Conservation (phyloP, 164 flowering plant species). For the Pachysandra terminalis region DNA sequence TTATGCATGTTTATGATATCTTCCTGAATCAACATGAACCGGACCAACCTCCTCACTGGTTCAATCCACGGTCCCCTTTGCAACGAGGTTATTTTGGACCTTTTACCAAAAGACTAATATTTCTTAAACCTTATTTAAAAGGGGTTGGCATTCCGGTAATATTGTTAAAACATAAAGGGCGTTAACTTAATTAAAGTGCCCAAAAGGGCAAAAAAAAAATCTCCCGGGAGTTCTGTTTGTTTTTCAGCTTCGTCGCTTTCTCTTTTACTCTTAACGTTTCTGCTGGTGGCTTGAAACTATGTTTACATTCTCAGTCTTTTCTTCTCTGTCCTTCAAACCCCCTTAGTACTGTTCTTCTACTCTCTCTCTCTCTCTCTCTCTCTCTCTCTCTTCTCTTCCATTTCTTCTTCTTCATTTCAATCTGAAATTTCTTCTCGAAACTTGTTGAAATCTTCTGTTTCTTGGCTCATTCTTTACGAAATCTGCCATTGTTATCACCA, state of each 20-base stretch:
- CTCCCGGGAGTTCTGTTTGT: background rate
- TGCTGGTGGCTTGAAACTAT: no score
- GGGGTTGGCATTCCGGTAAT: background rate
- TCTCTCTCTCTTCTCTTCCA: background rate
- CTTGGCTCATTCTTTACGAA: background rate
- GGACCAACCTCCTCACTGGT: no score
- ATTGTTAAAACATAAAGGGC: background rate
- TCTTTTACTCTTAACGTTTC: background rate
- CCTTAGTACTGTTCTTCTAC: background rate
- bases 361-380: background rate
- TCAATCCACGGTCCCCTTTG: no score
- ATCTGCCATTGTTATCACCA: background rate
- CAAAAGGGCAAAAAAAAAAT: no score
- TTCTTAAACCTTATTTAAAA: no score
- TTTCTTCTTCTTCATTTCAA: background rate
- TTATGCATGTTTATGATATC: no score
- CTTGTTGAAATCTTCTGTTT: background rate
- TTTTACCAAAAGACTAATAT: background rate
- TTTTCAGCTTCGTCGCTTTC: slow-evolving; percentile 2
- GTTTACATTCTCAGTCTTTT: background rate
- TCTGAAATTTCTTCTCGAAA: background rate
- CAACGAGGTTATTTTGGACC: background rate
- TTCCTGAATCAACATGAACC: no score
- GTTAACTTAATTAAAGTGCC: background rate
- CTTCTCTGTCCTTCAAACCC: slow-evolving; percentile 2